Conservation (phyloP, 83 land plant genomes). For the Picea engelmannii region DNA sequence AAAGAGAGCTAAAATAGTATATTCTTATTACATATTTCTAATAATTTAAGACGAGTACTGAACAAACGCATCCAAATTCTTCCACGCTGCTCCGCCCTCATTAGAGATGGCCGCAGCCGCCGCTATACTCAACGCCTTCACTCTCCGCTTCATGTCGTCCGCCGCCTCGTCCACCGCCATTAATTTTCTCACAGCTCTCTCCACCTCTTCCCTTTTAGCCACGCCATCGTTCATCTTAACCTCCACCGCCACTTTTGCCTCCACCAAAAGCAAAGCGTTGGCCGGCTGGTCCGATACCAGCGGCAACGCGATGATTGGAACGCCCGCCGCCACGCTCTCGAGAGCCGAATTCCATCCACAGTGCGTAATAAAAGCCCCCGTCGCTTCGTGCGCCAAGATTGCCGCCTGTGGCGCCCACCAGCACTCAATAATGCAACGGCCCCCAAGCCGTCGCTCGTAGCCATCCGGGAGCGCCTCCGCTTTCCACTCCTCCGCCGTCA, state of each 20-base stretch:
- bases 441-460: neutral
- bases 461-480: neutral
- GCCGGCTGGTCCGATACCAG: neutral
- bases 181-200: neutral
- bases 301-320: neutral
- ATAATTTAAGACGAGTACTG: too few species aligned
- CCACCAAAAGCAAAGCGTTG: neutral
- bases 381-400: neutral
- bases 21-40: too few species aligned
- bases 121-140: neutral
- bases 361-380: neutral
- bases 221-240: neutral
- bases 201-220: neutral
- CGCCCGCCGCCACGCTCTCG: neutral
- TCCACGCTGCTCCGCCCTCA: too few species aligned
- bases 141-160: neutral
- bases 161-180: neutral
- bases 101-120: too few species aligned
- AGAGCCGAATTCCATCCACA: neutral
- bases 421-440: neutral
- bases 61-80: too few species aligned
- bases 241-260: neutral
- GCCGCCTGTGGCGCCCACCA: neutral
- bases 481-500: neutral
- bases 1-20: too few species aligned